A percentile compares a stretch with the other conserved stretches of the same genome.
Conservation (phyloP, 805 yeast genomes). For the Saccharomycopsis babjevae region DNA sequence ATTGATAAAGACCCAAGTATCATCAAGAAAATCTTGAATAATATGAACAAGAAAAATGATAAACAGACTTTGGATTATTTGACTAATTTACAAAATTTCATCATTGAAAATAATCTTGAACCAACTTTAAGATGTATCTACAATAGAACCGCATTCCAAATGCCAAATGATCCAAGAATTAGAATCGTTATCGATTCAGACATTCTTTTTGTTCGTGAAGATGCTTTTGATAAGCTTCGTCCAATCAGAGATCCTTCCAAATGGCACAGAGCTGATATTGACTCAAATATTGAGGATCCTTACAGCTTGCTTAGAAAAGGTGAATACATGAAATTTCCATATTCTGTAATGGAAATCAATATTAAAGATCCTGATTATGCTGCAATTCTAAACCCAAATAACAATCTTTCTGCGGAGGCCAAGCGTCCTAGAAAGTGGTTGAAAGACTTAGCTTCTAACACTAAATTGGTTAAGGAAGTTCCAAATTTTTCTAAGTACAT, state of each 20-base stretch:
- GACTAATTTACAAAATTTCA: slow-evolving; percentile 50
- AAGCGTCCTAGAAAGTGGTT: slow-evolving; percentile 65
- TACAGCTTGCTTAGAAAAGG: slow-evolving; percentile 71
- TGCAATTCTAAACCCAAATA: slow-evolving; percentile 21
- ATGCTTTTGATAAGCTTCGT: slow-evolving; percentile 68
- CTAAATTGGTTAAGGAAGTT: slow-evolving; percentile 83
- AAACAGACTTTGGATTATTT: slow-evolving; percentile 46
- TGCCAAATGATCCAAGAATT: slow-evolving; percentile 92
- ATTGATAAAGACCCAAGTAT: slow-evolving; percentile 34
- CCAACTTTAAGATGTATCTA: slow-evolving; percentile 82
- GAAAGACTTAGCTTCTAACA: slow-evolving; percentile 61
- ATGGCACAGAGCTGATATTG: slow-evolving; percentile 93
- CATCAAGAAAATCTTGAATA: slow-evolving; percentile 39
- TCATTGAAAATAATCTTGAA: slow-evolving; percentile 55
- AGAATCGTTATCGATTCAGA: slow-evolving; percentile 88
- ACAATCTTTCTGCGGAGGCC: slow-evolving; percentile 24
- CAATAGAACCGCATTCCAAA: slow-evolving; percentile 92
- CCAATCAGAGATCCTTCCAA: slow-evolving; percentile 82
- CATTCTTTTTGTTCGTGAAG: slow-evolving; percentile 81
- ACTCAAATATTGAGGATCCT: slow-evolving; percentile 62
- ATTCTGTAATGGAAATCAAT: slow-evolving; percentile 81
- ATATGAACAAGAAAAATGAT: slow-evolving; percentile 53
- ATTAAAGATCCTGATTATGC: slow-evolving; percentile 33
- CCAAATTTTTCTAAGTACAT: slow-evolving; percentile 67
- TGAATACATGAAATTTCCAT: slow-evolving; percentile 76